Conservation (phyloP, 371 early-diverging fungal species). For the Rhizomucor pusillus region DNA sequence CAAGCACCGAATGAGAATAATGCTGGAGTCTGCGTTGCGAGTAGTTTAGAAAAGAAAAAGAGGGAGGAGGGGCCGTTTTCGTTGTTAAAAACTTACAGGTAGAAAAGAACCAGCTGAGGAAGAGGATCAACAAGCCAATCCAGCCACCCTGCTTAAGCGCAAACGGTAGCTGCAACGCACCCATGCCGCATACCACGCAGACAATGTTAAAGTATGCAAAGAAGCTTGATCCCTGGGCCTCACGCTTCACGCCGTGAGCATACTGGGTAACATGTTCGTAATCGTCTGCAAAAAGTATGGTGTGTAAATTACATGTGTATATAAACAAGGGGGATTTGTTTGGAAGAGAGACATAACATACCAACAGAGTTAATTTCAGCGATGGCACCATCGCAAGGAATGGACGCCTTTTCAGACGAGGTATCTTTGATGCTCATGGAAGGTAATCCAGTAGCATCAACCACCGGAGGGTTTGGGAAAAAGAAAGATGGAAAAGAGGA, state of each 20-base stretch:
- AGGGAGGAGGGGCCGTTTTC: neutral
- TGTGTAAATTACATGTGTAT: no score
- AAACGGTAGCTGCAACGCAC: slow-evolving; percentile 78
- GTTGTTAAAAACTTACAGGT: slow-evolving; percentile 26
- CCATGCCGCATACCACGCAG: slow-evolving; percentile 79
- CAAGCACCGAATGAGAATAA: slow-evolving; percentile 22
- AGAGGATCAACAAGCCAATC: slow-evolving; percentile 56
- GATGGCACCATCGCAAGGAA: neutral
- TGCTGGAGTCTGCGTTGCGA: slow-evolving; percentile 14
- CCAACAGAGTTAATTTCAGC: neutral
- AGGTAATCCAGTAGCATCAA: neutral
- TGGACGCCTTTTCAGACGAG: slow-evolving; percentile 5
- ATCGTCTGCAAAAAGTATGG: no score
- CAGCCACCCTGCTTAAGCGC: slow-evolving; percentile 79
- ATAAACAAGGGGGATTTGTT: no score
- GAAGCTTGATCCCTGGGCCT: slow-evolving; percentile 33
- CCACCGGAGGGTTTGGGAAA: neutral
- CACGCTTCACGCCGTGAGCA: slow-evolving; percentile 33
- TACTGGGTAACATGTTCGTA: slow-evolving; percentile 4
- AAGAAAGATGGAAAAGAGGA: neutral
- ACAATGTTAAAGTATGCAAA: slow-evolving; percentile 58
- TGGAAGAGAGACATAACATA: neutral
- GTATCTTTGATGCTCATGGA: slow-evolving; percentile 12
- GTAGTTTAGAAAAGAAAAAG: no score
- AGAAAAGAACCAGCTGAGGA: slow-evolving; percentile 38